phyloP scores from a whole-genome alignment of 2,329 filamentous ascomycete genomes.

The Beauveria sp. region DNA sequence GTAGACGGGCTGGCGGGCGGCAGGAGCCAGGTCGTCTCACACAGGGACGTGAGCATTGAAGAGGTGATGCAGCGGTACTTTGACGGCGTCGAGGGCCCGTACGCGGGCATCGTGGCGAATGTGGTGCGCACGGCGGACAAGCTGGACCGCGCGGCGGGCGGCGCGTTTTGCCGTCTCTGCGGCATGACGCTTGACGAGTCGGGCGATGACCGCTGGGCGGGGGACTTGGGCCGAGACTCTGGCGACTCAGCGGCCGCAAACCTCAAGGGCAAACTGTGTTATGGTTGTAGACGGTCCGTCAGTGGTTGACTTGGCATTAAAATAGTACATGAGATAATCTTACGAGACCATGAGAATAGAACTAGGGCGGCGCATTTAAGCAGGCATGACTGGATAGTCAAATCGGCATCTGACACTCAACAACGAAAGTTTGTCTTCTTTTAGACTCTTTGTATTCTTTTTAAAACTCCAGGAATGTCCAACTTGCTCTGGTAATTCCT shows the following conservation, averaged over 20 bases:
- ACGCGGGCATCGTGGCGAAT: constrained; percentile 88
- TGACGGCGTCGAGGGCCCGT: constrained; percentile 68
- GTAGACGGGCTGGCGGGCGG: constrained; percentile 19
- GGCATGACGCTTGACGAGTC: constrained; percentile 56
- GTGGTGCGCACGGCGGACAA: constrained; percentile 90
- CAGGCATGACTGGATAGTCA: background rate
- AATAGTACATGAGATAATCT: background rate
- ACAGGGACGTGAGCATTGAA: constrained; percentile 80
- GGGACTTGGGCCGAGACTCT: constrained; percentile 45
- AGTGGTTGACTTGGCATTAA: constrained; percentile 32
- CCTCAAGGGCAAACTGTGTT: constrained; percentile 47
- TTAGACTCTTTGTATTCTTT: background rate
- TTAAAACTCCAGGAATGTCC: constrained; percentile 7
- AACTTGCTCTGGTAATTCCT: background rate
- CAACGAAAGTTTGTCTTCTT: background rate
- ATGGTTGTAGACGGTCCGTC: constrained; percentile 64
- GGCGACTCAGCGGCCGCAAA: constrained; percentile 18
- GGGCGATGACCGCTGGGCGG: constrained; percentile 57
- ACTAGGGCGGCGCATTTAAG: background rate
- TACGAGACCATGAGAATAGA: background rate
- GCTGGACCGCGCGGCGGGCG: constrained; percentile 44
- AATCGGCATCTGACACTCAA: background rate
- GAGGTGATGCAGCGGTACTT: constrained; percentile 88
- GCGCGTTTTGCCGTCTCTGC: constrained; percentile 57
- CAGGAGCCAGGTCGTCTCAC: constrained; percentile 44